phyloP scores from a whole-genome alignment of 441 rosid genomes.

The Sinapis alba region DNA sequence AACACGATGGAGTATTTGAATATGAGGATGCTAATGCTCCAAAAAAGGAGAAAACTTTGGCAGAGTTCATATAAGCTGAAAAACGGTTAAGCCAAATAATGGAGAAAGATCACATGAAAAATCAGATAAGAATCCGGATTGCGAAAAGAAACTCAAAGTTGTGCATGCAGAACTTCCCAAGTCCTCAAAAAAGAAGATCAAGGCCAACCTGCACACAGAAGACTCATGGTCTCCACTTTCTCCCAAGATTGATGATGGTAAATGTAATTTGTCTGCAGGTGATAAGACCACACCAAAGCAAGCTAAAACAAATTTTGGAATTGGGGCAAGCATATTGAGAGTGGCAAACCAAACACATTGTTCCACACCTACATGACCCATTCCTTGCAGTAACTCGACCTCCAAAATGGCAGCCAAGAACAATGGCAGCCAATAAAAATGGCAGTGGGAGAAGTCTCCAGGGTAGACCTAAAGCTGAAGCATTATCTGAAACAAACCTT shows the following conservation, averaged over 20 bases:
- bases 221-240: slow-evolving; percentile 27
- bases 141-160: slow-evolving; percentile 52
- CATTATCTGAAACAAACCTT: slow-evolving; percentile 12
- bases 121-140: slow-evolving; percentile 27
- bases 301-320: slow-evolving; percentile 47
- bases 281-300: slow-evolving; percentile 38
- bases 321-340: slow-evolving; percentile 65
- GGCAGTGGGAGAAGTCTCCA: slow-evolving; percentile 34
- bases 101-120: slow-evolving; percentile 28
- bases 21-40: slow-evolving; percentile 34
- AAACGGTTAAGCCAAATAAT: slow-evolving; percentile 41
- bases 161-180: slow-evolving; percentile 28
- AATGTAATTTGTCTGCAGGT: no score
- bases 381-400: slow-evolving; percentile 34
- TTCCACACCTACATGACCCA: slow-evolving; percentile 42
- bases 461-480: slow-evolving; percentile 30
- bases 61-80: slow-evolving; percentile 54
- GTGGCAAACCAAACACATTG: slow-evolving; percentile 63
- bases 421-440: slow-evolving; percentile 38
- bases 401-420: slow-evolving; percentile 32
- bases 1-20: slow-evolving; percentile 43
- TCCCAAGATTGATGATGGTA: slow-evolving; percentile 18
- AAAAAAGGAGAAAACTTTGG: slow-evolving; percentile 64
- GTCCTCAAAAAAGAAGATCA: slow-evolving; percentile 28
- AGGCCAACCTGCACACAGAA: slow-evolving; percentile 38